Base-by-base conservation (phyloP, 176 grass and related monocot genomes). In the Thinopyrum elongatum region DNA sequence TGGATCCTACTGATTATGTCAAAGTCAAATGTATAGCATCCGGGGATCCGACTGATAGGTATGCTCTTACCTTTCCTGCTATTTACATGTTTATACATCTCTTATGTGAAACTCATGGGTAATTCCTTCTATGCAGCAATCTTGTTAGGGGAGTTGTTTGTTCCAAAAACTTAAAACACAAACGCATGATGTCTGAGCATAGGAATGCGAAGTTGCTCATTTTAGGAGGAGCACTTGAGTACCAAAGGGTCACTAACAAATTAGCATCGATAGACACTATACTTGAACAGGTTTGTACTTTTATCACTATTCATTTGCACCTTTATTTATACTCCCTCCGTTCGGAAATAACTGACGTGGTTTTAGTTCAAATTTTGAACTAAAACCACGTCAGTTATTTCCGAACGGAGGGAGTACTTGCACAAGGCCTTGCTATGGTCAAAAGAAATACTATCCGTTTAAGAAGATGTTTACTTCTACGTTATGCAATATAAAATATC, bases 141-240 rank as follows among this genome's bases (percentile, higher is more conserved):
- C 82, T 98, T 87, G 73, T 98, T 36, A 92, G 83, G 62, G 97
- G 97, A 84, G 92, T 98, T 21, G 94, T 98, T 84, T 98, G 97
- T 90, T 90, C 94, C 21, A 98, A 98, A 83, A 98, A 98, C 79
- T 80, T 98, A 81, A 98, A 92, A 74, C 97, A 98, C 79, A 98
- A 98, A 86, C 93, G 97, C 79, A 98, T 98, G 97, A 77, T 91
- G 36, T 94, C 90, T 63, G 92, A 95, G 78, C 94, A 98, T 79
- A 87, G 44, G 80, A 96, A 79, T 78, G 91, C 92, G 26, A 94
- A 88, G 84, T 70, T 98, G 66, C 92, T 98, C 82, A 91, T 98
- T 88, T 70, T 98, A 42, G 97, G 92, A 66, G 97, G 97, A 10
- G 87, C 97, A 63, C 86, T 98, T 79, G 97, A 98, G 90, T 98